Percentiles rank a stretch among this genome's conserved stretches.
phyloP scores from a whole-genome alignment of 805 yeast species.

The Pichia heedii region DNA sequence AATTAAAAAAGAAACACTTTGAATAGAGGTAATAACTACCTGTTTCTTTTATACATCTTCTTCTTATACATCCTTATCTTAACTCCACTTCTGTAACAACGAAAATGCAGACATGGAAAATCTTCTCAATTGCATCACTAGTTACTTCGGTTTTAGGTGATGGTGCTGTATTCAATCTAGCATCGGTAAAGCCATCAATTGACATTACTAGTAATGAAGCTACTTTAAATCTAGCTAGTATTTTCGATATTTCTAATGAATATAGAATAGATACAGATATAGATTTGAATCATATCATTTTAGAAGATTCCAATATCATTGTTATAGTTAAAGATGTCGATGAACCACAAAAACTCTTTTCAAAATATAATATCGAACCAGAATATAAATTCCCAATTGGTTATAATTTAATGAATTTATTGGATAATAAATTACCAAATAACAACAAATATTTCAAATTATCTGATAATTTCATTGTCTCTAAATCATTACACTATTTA shows the following conservation, averaged over 20 bases:
- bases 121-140: neutral
- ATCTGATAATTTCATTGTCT: neutral
- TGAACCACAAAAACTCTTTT: conserved; percentile 25
- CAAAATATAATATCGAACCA: conserved; percentile 13
- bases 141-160: neutral
- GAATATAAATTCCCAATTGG: conserved; percentile 12
- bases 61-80: too few species aligned
- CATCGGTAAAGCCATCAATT: neutral
- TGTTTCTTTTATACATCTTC: too few species aligned
- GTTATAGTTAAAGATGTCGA: conserved; percentile 34
- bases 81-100: too few species aligned
- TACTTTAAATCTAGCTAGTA: conserved; percentile 36
- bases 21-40: too few species aligned
- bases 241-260: conserved; percentile 32
- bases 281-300: conserved; percentile 12
- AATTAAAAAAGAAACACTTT: too few species aligned
- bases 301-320: conserved; percentile 6
- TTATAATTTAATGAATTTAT: conserved; percentile 10
- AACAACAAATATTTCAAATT: conserved; percentile 11
- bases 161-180: neutral
- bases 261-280: conserved; percentile 28
- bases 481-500: conserved; percentile 4
- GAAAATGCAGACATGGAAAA: too few species aligned
- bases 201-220: neutral
- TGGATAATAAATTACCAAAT: conserved; percentile 21